Evolutionary conservation across 495 filamentous ascomycete species (phyloP).

Genomic region (Lepraria neglecta): DNA sequence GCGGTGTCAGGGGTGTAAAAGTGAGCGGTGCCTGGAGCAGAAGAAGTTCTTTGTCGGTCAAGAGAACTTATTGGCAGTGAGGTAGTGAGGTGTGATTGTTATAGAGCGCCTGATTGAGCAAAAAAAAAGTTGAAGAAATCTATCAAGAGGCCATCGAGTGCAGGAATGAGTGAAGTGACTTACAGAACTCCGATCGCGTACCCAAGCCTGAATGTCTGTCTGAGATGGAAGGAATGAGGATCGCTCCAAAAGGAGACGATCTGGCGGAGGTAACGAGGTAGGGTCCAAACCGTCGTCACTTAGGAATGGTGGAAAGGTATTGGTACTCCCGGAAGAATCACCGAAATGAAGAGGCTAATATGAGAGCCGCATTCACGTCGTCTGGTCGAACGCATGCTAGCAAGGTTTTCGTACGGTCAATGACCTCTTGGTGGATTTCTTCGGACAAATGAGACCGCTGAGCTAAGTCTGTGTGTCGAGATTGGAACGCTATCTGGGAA

Average conservation of each 20-base stretch:
- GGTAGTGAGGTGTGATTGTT: background rate
- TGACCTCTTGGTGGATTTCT: background rate
- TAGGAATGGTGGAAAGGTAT: too few relatives aligned
- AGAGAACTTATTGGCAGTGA: slow-evolving; percentile 24
- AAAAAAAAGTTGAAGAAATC: background rate
- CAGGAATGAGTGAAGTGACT: background rate
- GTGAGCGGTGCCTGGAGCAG: slow-evolving; percentile 78
- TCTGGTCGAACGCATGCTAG: too few relatives aligned
- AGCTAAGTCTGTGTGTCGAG: background rate
- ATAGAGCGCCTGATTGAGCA: background rate
- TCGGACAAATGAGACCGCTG: background rate
- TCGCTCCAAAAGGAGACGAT: too few relatives aligned
- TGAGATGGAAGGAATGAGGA: too few relatives aligned
- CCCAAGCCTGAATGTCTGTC: too few relatives aligned
- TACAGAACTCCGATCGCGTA: too few relatives aligned
- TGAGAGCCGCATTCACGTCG: too few relatives aligned
- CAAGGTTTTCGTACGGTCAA: too few relatives aligned
- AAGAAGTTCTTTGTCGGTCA: slow-evolving; percentile 84
- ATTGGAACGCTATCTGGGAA: background rate
- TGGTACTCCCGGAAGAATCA: too few relatives aligned
- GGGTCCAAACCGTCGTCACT: too few relatives aligned
- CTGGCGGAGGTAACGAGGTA: too few relatives aligned
- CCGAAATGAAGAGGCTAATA: too few relatives aligned
- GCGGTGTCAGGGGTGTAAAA: slow-evolving; percentile 90
- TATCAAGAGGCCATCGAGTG: background rate